Base-by-base conservation (phyloP, 495 filamentous ascomycete genomes). In the Geopyxis carbonaria region DNA sequence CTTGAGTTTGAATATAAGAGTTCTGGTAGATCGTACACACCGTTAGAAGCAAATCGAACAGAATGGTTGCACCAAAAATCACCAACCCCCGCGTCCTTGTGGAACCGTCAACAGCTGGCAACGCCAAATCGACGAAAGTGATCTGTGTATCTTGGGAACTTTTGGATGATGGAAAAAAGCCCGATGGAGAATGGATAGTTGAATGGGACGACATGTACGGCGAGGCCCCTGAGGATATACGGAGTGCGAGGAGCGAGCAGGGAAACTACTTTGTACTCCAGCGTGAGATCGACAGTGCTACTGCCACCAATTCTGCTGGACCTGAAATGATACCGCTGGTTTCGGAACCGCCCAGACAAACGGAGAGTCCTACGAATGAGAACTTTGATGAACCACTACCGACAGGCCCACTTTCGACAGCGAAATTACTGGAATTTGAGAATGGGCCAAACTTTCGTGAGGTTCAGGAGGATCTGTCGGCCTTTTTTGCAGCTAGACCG, bases 191-290 rank as follows among this genome's bases (percentile, higher is more conserved):
- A 43, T 55, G 51, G 51, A 36, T 24, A 24, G 47, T 55, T 25
- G 44, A 49, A 9, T 55, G 51, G 51, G 51, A 55, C 13, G 44
- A 45, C 22, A 55, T 55, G 51, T 53, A 55, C 22, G 42, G 42
- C 16, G 43, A 45, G 15, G 27, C 35, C 9, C 22, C 38, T 24
- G 43, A 45, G 18, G 51, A 55, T 22, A 18, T 54, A 11, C 38
- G 43, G 14, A 55, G 45, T 7, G 51, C 50, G 7, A 42, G 46
- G 9, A 48, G 49, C 19, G 50, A 53, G 38, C 53, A 48, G 38
- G 50, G 50, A n/a, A 44, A 44, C 8, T 53, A 53, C 38, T 53
- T 53, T 14, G 49, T 45, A 7, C 41, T 53, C 22, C 49, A 53
- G 22, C 40, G 44, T 6, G 46, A 45, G 14, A 11, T 34, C 5